Conservation (phyloP, 176 grass and related monocot species). For the Carex cristatella region DNA sequence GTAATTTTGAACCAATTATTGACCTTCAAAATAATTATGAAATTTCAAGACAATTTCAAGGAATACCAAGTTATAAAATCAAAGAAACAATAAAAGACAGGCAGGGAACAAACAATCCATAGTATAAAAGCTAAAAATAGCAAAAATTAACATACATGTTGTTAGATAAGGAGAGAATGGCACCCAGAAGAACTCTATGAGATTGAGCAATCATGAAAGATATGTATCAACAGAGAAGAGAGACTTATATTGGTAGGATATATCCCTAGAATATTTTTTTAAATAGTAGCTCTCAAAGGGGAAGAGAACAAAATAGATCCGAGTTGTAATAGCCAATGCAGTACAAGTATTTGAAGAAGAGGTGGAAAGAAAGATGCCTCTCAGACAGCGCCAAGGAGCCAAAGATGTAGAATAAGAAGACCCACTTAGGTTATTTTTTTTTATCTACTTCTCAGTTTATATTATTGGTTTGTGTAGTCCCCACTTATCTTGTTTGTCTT, state of each 20-base stretch:
- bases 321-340: slow-evolving; percentile 15
- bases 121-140: background rate
- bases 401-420: slow-evolving; percentile 16
- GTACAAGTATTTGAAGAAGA: slow-evolving; percentile 22
- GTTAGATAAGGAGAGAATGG: background rate
- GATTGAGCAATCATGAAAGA: background rate
- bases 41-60: background rate
- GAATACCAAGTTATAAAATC: background rate
- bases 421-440: slow-evolving; percentile 26
- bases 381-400: slow-evolving; percentile 16
- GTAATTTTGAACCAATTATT: background rate
- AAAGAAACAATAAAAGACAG: background rate
- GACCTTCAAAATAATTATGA: background rate
- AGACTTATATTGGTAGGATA: background rate
- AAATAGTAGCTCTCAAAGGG: slow-evolving; percentile 3
- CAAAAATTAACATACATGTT: background rate
- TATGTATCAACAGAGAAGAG: background rate
- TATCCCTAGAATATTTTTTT: background rate
- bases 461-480: background rate
- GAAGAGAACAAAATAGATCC: slow-evolving; percentile 11
- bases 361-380: slow-evolving; percentile 24
- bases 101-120: background rate
- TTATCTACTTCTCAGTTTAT: slow-evolving; percentile 25
- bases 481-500: slow-evolving; percentile 29
- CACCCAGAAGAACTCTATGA: background rate